phyloP scores from a whole-genome alignment of 306 rosid genomes.

The Pyrus bretschneideri region DNA sequence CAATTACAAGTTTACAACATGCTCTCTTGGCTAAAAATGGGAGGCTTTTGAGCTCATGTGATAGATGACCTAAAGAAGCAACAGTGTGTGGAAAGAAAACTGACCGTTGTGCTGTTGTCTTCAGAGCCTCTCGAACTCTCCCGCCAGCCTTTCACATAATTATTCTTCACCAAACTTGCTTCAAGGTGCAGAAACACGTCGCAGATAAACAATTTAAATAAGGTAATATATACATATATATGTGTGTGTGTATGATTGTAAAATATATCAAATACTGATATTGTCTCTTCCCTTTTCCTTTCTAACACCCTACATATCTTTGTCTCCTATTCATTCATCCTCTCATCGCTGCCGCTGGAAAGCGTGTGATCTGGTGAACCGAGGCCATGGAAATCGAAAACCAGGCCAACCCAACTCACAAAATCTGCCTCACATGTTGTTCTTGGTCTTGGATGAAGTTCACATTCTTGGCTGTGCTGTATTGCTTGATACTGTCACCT shows the following conservation, averaged over 20 bases:
- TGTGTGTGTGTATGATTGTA: background rate
- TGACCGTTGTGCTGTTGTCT: conserved; percentile 3
- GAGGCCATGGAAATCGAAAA: background rate
- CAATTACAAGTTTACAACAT: background rate
- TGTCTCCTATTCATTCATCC: background rate
- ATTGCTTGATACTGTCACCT: conserved; percentile 28
- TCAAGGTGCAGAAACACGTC: conserved; percentile 20
- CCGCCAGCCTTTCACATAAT: conserved; percentile 20
- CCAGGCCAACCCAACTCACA: background rate
- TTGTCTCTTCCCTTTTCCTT: background rate
- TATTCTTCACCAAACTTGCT: conserved; percentile 15
- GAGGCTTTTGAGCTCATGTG: background rate
- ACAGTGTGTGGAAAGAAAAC: background rate
- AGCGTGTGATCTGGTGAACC: background rate
- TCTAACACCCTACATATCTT: background rate
- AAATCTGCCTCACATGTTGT: background rate
- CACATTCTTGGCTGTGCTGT: conserved; percentile 29
- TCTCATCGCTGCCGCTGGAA: background rate
- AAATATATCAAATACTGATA: background rate
- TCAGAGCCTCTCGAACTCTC: conserved; percentile 9
- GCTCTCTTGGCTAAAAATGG: background rate
- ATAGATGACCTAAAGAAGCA: background rate
- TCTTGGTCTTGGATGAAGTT: background rate
- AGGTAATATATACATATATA: background rate
- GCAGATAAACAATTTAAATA: background rate